phyloP scores from a whole-genome alignment of 2,329 filamentous ascomycete species.

The Xylariaceae sp. region DNA sequence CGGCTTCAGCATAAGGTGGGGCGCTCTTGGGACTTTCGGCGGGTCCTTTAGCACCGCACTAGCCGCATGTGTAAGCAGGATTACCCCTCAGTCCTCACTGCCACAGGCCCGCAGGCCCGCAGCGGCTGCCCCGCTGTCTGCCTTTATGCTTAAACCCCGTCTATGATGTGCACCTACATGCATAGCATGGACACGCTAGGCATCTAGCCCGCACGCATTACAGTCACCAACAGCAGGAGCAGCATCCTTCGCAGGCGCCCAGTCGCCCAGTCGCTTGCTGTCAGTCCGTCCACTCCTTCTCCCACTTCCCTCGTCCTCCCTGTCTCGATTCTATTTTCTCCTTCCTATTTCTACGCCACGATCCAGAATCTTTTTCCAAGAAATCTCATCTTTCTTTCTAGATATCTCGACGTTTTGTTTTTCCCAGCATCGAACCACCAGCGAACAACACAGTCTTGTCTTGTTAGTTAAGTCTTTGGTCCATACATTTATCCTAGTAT shows the following conservation, averaged over 20 bases:
- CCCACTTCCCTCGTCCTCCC: conserved; percentile 2
- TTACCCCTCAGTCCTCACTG: background rate
- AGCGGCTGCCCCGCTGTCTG: background rate
- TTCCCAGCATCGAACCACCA: background rate
- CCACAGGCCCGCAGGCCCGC: too few relatives aligned
- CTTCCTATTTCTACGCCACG: conserved; percentile 3
- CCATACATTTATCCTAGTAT: background rate
- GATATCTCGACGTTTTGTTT: background rate
- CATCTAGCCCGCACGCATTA: background rate
- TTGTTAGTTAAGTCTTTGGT: background rate
- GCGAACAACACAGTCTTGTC: background rate
- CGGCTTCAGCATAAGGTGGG: background rate
- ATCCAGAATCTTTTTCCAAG: background rate
- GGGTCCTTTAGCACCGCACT: background rate
- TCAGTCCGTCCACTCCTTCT: background rate
- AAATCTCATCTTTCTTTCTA: background rate
- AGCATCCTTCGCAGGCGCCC: too few relatives aligned
- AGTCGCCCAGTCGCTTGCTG: background rate
- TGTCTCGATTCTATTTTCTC: background rate
- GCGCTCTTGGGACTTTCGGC: too few relatives aligned
- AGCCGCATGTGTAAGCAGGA: background rate
- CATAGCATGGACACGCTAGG: background rate
- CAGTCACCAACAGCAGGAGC: too few relatives aligned
- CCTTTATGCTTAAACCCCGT: background rate
- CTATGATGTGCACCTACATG: background rate